Percentiles rank a stretch among this genome's conserved stretches.
Conservation (phyloP, 2,329 filamentous ascomycete species). For the Talaromyces rugulosus region DNA sequence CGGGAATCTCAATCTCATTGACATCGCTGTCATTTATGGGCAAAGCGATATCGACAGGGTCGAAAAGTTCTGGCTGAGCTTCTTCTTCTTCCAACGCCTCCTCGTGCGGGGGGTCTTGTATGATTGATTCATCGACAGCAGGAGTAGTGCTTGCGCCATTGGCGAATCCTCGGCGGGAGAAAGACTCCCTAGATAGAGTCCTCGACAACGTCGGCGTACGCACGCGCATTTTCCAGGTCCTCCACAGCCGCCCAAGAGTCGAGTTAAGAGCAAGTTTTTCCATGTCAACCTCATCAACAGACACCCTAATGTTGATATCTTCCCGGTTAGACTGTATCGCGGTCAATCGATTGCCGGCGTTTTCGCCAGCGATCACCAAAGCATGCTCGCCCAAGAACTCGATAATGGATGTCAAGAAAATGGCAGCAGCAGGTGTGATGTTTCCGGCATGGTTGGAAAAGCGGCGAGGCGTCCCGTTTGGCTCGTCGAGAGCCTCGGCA, state of each 20-base stretch:
- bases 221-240: slow-evolving; percentile 83
- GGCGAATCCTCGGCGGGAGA: slow-evolving; percentile 26
- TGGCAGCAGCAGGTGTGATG: slow-evolving; percentile 86
- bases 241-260: slow-evolving; percentile 84
- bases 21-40: slow-evolving; percentile 58
- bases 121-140: slow-evolving; percentile 26
- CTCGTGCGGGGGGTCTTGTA: slow-evolving; percentile 13
- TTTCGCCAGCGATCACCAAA: slow-evolving; percentile 79
- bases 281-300: slow-evolving; percentile 89
- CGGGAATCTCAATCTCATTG: slow-evolving; percentile 60
- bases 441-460: slow-evolving; percentile 56
- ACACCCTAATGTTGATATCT: slow-evolving; percentile 58
- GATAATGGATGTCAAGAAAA: slow-evolving; percentile 90
- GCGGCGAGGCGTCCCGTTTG: slow-evolving; percentile 53
- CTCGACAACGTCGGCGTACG: slow-evolving; percentile 33
- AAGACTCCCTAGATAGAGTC: slow-evolving; percentile 39
- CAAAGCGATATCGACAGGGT: slow-evolving; percentile 28
- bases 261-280: slow-evolving; percentile 88
- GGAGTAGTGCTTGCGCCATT: slow-evolving; percentile 25
- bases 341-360: slow-evolving; percentile 54
- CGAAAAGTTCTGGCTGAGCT: slow-evolving; percentile 19
- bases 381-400: slow-evolving; percentile 93
- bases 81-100: slow-evolving; percentile 11
- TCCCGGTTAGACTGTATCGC: slow-evolving; percentile 21
- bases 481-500: slow-evolving; percentile 66